Base-by-base conservation (phyloP, 129 eudicot genomes). In the Artemisia argyi region DNA sequence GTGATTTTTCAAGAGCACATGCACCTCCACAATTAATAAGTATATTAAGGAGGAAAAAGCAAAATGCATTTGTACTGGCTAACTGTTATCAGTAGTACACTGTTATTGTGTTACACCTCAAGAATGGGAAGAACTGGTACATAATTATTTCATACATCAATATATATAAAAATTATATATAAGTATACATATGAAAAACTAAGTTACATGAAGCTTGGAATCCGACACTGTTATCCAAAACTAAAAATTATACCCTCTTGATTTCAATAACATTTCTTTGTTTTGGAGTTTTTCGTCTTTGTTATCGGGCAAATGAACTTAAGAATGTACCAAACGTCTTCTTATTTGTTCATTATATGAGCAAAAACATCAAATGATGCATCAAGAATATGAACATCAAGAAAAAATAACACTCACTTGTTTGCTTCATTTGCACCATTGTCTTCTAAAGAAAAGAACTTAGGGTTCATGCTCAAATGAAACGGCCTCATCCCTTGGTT, bases 391-490 rank as follows among this genome's bases (percentile, higher is more conserved):
- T 16, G 53, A 64, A 63, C 54, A 78, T 78, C 62, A 71, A 55
- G 54, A 53, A 77, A 47, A 9, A 74, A 64, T 15, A 12, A 17
- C 55, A 35, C 51, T 82, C 85, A 71, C 71, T 86, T 77, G 72
- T 77, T 72, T 66, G 73, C 67, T 71, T 48, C 76, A 71, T 68
- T 72, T 19, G 60, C 87, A 47, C 60, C 77, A 55, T 64, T 60
- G 14, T 78, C 67, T 51, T 81, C 83, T 3, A 83, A 81, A 53
- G 85, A 72, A 63, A 81, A 79, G 53, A 69, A 73, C 61, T 81
- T 81, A 30, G 88, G 79, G 67, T 76, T 83, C 85, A 78, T 81
- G 81, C 78, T 79, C 84, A 86, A 78, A 35, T 81, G 81, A 60
- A 78, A 79, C 2, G 91, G 91, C 58, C 83, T 64, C 73, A 77